Evolutionary conservation across 352 stramenopile genomes (phyloP).

Genomic region (Thraustochytrium striatum): DNA sequence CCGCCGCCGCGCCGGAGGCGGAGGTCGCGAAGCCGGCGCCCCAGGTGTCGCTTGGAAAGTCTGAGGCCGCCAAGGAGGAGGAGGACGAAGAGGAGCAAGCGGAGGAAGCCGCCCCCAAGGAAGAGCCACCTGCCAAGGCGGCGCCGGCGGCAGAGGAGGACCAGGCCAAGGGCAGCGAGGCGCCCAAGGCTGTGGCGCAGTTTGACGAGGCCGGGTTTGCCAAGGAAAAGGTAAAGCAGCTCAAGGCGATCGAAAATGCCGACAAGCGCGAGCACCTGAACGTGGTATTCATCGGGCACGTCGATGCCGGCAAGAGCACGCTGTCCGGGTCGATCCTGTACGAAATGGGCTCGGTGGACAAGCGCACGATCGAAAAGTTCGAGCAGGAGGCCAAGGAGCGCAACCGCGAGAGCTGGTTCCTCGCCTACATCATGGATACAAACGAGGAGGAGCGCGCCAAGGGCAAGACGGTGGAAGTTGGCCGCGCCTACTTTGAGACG

Average conservation of each 20-base stretch:
- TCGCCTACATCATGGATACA: constrained; percentile 99
- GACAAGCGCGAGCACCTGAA: constrained; percentile 97
- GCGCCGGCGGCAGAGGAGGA: not conserved
- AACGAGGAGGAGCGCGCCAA: constrained; percentile 97
- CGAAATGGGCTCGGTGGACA: constrained; percentile 97
- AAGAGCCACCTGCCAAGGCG: not conserved
- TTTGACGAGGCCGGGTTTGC: not conserved
- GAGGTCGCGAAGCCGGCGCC: not conserved
- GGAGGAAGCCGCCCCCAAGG: not conserved
- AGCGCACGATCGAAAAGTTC: constrained; percentile 97
- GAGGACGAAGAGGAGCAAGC: constrained; percentile 3
- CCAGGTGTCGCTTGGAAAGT: not conserved
- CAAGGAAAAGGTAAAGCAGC: not conserved
- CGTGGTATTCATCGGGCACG: constrained; percentile 97
- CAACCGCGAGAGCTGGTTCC: constrained; percentile 89
- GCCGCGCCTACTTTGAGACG: constrained; percentile 94
- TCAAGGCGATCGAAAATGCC: constrained; percentile 60
- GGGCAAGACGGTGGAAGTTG: constrained; percentile 89
- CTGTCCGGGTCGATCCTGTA: constrained; percentile 96
- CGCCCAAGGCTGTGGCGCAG: not conserved
- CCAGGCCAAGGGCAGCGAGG: not conserved
- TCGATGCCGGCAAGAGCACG: constrained; percentile 97
- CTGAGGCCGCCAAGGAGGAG: not conserved
- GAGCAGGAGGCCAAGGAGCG: constrained; percentile 94
- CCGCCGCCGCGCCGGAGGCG: not conserved